Evolutionary conservation across 2,329 filamentous ascomycete species (phyloP), one percentile per base, ranked within the genome.

Genomic region (Hypoxylon rubiginosum): DNA sequence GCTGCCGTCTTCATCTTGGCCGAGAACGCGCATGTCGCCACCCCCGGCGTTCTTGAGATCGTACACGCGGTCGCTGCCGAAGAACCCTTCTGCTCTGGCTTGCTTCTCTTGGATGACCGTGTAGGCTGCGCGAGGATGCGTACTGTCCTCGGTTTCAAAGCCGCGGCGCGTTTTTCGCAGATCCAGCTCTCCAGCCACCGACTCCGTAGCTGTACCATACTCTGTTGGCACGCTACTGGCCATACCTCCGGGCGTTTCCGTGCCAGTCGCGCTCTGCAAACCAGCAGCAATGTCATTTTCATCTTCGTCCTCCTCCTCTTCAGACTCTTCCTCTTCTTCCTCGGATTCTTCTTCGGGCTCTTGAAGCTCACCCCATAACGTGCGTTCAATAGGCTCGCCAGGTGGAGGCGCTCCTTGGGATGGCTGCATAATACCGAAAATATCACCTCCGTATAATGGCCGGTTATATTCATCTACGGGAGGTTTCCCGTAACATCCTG

Each of bases 401-500:
- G 87, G 72, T 2, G 79, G 76, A 15, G 78, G 72, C 2, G 80
- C 76, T n/a, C 76, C 73, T 64, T 83, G 81, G 21, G 77, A 76
- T 28, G 76, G 76, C 61, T 80, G 81, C 65, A 84, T 84, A 51
- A 97, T 88, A 64, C 96, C 96, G 76, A 97, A 97, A 21, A 98
- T 92, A 79, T 99, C 96, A 71, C 96, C 95, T 56, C 95, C 96
- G 76, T 94, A 98, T 2, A 97, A 83, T 0, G 96, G 94, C 54
- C 93, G 86, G 78, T 97, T 97, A 78, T 93, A 92, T 73, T 98
- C 96, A 76, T 98, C 95, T 0, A 97, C 90, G 0, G 96, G 96
- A 0, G 96, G 95, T 78, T 98, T 98, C 54, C 96, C 96, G 84
- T 95, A 99, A 65, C 95, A 94, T 64, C 96, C 96, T 7, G 95